Evolutionary conservation across 2,329 filamentous ascomycete genomes (phyloP), one percentile per base, ranked within the genome.

Genomic region (Monilinia aucupariae): DNA sequence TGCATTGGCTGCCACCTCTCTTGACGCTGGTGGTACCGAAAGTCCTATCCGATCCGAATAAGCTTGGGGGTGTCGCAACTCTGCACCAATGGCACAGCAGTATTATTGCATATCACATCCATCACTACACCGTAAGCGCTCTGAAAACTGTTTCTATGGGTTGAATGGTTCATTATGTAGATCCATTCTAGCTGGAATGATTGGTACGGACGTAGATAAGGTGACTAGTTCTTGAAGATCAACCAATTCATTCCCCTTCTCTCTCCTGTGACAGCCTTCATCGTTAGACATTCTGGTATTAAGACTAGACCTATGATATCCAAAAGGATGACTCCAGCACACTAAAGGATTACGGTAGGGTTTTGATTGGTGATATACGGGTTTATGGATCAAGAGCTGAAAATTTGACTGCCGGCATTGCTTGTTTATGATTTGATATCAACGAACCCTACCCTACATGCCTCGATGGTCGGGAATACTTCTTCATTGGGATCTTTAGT

Each of bases 181-280:
- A 12, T 1, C 9, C 20, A 43, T 30, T 20, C 20, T 7, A 1
- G 17, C 17, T 51, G 34, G 34, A n/a, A 37, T 54, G 22, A 55
- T 34, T 56, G 43, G 59, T 39, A 62, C 59, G 51, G 51, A 39
- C 51, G 12, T 32, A 45, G 15, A 53, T 37, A 56, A 62, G 59
- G 32, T 56, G 30, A 34, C 45, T 41, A 47, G 27, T 27, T 47
- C n/a, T 54, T 34, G 41, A 49, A 56, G 32, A 62, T 62, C 51
- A 62, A 49, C 50, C 48, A 37, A 56, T 62, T 61, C 37, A 54
- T 61, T 37, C 49, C 37, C 49, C 59, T 47, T 54, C 39, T 50
- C 43, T 50, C 27, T n/a, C n/a, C 9, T 5, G 25, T 45, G 39
- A 55, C 39, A 55, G 20, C 45, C n/a, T 32, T 32, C 20, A 45